Evolutionary conservation across 495 filamentous ascomycete genomes (phyloP).

Genomic region (Cercophora newfieldiana): DNA sequence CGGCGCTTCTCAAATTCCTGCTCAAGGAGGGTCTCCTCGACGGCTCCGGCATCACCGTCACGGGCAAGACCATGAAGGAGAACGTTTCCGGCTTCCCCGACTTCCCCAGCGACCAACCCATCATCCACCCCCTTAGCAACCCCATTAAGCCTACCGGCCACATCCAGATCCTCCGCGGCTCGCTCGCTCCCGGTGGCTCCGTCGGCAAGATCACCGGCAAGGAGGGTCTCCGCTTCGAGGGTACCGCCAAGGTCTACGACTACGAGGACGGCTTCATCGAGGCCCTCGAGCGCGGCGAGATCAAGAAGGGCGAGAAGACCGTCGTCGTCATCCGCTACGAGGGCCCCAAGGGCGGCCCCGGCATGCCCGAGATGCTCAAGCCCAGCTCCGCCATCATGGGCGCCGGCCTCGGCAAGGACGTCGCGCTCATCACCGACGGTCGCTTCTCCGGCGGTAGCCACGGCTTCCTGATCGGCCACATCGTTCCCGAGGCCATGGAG

Average conservation of each 20-base stretch:
- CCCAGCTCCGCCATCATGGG: conserved; percentile 83
- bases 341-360: conserved; percentile 76
- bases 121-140: conserved; percentile 88
- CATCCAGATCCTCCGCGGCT: conserved; percentile 94
- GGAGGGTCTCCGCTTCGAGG: conserved; percentile 85
- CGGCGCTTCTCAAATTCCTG: conserved; percentile 85
- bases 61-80: conserved; percentile 88
- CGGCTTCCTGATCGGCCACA: conserved; percentile 77
- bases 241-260: conserved; percentile 86
- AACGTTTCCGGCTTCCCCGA: conserved; percentile 77
- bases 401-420: conserved; percentile 77
- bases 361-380: conserved; percentile 90
- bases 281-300: conserved; percentile 74
- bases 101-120: conserved; percentile 81
- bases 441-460: conserved; percentile 76
- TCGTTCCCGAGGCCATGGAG: conserved; percentile 69
- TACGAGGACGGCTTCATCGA: conserved; percentile 77
- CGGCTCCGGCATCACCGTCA: conserved; percentile 87
- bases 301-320: conserved; percentile 96
- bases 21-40: conserved; percentile 87
- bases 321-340: conserved; percentile 98
- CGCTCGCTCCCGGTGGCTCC: conserved; percentile 83
- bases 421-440: conserved; percentile 77
- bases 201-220: conserved; percentile 99
- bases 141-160: conserved; percentile 94